phyloP scores from a whole-genome alignment of 495 filamentous ascomycete genomes.

The Hypoxylon intermedium region DNA sequence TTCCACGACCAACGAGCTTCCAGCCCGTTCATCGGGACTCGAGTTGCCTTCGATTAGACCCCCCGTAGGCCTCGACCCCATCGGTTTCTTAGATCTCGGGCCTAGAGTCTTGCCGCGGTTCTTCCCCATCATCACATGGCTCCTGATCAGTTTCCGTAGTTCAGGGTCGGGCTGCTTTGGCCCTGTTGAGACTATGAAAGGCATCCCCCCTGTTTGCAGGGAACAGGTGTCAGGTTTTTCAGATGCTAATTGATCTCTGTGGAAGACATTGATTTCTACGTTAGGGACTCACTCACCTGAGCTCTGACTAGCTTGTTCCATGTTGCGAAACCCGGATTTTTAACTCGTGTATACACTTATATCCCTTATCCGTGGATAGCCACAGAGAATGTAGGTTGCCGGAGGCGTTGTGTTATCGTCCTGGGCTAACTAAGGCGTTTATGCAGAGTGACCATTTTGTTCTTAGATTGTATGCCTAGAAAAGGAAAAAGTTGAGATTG shows the following conservation, averaged over 20 bases:
- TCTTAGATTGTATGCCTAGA: slow-evolving; percentile 8
- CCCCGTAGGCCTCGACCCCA: neutral
- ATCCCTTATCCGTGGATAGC: no score
- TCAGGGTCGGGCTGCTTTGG: slow-evolving; percentile 42
- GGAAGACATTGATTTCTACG: no score
- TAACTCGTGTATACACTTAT: no score
- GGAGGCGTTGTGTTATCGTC: neutral
- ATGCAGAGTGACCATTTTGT: neutral
- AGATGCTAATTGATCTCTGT: neutral
- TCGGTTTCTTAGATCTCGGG: slow-evolving; percentile 2
- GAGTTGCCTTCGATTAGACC: neutral
- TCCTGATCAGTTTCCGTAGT: slow-evolving; percentile 51
- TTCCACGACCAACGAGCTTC: neutral
- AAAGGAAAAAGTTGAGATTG: slow-evolving; percentile 1
- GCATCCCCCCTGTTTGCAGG: slow-evolving; percentile 8
- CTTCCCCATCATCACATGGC: slow-evolving; percentile 60
- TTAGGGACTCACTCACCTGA: slow-evolving; percentile 13
- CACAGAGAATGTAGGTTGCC: neutral
- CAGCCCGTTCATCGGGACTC: neutral
- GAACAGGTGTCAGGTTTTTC: slow-evolving; percentile 2
- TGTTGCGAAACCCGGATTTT: slow-evolving; percentile 2
- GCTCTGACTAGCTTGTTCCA: slow-evolving; percentile 6
- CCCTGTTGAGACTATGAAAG: slow-evolving; percentile 44
- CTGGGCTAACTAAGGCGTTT: neutral
- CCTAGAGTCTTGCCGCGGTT: slow-evolving; percentile 42